Base-by-base conservation (phyloP, 169 alveolate species). In the Pseudocohnilembus persalinus region DNA sequence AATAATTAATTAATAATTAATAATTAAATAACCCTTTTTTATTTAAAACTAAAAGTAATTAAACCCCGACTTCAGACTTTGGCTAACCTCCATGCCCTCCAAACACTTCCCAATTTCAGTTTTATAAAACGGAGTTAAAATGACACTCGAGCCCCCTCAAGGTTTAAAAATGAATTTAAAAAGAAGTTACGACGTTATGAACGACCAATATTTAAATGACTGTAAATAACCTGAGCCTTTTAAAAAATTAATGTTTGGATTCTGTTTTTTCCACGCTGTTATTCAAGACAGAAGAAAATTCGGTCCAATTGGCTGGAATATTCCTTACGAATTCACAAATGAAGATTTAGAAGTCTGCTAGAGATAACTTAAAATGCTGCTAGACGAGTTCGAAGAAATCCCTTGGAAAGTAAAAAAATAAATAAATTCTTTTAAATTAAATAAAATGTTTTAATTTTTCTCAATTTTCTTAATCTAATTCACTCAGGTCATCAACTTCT, bases 21-120 rank as follows among this genome's bases (percentile, higher is more conserved):
- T 11, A 49, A 49, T 11, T 11, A 49, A 49, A 49, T 49, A 49
- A 49, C 20, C 20, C 20, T 49, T n/a, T n/a, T n/a, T n/a, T n/a
- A n/a, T n/a, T n/a, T n/a, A n/a, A n/a, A n/a, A n/a, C n/a, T n/a
- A 49, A 11, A 11, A 49, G 68, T 49, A 49, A 49, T 89, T 73
- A 20, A 49, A 49, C 20, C 68, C 68, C 68, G 98, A 95, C 88
- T 97, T 96, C 94, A 93, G 99, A 82, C 94, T 97, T 74, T 97
- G 99, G 99, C 85, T 97, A 31, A 96, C 98, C 0, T 94, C 98
- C 31, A 96, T 96, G 98, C 98, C 98, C 29, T 90, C 94, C 74
- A 93, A 93, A 72, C 89, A 94, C 83, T 96, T 97, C 98, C 99
- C 99, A 0, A 98, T 96, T 72, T 94, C 97, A 31, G 96, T 96